Percentiles rank a stretch among this genome's conserved stretches.
Conservation (phyloP, 495 filamentous ascomycete genomes). For the Parachaetomium inaequale region DNA sequence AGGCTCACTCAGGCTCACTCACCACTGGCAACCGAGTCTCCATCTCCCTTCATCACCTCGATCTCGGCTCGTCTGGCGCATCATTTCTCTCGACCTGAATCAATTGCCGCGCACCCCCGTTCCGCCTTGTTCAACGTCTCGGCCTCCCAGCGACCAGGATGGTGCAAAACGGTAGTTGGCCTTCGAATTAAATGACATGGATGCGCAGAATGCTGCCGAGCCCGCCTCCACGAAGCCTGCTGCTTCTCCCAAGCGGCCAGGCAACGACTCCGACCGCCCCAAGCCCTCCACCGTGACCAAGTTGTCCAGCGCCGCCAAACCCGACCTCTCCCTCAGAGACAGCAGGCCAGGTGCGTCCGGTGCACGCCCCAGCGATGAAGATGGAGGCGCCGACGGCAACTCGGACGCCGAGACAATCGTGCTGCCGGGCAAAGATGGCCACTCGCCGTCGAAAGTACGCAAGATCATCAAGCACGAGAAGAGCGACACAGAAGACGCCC, state of each 20-base stretch:
- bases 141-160: slow-evolving; percentile 49
- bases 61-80: slow-evolving; percentile 24
- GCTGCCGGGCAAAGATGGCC: slow-evolving; percentile 65
- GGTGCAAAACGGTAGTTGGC: slow-evolving; percentile 47
- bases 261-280: slow-evolving; percentile 39
- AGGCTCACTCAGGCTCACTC: slow-evolving; percentile 15
- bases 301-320: slow-evolving; percentile 25
- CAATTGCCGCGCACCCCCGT: slow-evolving; percentile 25
- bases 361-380: slow-evolving; percentile 32
- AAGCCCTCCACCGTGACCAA: slow-evolving; percentile 40
- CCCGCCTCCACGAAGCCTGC: slow-evolving; percentile 52
- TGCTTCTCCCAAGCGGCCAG: slow-evolving; percentile 48
- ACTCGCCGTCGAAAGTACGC: slow-evolving; percentile 63
- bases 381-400: slow-evolving; percentile 53
- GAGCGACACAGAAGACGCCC: slow-evolving; percentile 49
- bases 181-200: slow-evolving; percentile 55
- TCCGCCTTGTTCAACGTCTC: slow-evolving; percentile 21
- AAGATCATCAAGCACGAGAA: slow-evolving; percentile 69
- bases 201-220: slow-evolving; percentile 59
- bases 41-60: slow-evolving; percentile 14
- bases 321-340: slow-evolving; percentile 28
- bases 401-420: slow-evolving; percentile 82
- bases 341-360: slow-evolving; percentile 17
- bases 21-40: slow-evolving; percentile 7
- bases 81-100: slow-evolving; percentile 24